Evolutionary conservation across 139 green algal genomes (phyloP).

Genomic region (Asterochloris erici): DNA sequence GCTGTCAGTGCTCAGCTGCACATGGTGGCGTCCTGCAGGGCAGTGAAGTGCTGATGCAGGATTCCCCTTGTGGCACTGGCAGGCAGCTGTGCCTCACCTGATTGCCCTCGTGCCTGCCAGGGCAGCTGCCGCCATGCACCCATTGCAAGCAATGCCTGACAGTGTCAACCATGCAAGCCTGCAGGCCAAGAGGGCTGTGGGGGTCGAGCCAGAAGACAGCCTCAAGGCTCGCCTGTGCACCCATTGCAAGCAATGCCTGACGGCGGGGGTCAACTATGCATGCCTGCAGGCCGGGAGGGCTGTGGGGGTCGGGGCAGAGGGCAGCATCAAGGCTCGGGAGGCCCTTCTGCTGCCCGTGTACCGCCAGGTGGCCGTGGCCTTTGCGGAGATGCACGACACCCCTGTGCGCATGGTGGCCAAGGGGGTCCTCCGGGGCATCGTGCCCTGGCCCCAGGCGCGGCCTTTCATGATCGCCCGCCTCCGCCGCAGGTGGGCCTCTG

Average conservation of each 20-base stretch:
- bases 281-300: constrained; percentile 18
- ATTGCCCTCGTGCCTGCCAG: too few species aligned
- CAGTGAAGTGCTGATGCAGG: too few species aligned
- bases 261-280: background rate
- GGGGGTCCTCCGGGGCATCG: constrained; percentile 80
- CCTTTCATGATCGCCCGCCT: constrained; percentile 83
- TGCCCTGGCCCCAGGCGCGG: constrained; percentile 82
- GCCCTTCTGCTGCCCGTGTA: constrained; percentile 82
- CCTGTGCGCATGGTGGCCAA: constrained; percentile 90
- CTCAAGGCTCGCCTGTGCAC: constrained; percentile 51
- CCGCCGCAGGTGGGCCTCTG: constrained; percentile 31
- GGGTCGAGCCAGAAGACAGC: constrained; percentile 17
- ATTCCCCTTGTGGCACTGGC: too few species aligned
- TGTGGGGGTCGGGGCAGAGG: constrained; percentile 20
- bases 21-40: too few species aligned
- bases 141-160: too few species aligned
- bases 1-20: too few species aligned
- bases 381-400: constrained; percentile 98
- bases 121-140: too few species aligned
- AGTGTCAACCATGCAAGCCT: background rate
- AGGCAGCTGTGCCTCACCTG: too few species aligned
- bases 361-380: constrained; percentile 77
- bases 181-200: constrained; percentile 19
- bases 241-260: too few species aligned
- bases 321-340: constrained; percentile 59